phyloP scores from a whole-genome alignment of 495 filamentous ascomycete genomes.

The Pseudotulostoma volvatum region DNA sequence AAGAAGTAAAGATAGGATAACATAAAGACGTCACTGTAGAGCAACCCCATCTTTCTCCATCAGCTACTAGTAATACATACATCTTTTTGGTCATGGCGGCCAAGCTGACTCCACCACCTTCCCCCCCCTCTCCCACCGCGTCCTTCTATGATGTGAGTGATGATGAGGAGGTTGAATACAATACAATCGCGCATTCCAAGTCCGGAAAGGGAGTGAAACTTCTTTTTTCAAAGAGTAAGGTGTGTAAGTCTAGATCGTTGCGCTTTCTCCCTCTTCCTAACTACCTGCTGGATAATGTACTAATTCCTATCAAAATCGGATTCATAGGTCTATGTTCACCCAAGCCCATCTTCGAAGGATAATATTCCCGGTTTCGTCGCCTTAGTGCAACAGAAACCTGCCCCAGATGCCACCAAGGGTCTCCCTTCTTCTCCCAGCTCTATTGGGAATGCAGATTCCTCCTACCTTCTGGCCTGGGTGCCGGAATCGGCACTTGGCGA shows the following conservation, averaged over 20 bases:
- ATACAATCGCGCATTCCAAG: slow-evolving; percentile 75
- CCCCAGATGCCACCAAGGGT: slow-evolving; percentile 7
- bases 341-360: slow-evolving; percentile 81
- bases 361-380: slow-evolving; percentile 96
- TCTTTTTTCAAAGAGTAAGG: slow-evolving; percentile 95
- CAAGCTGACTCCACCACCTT: slow-evolving; percentile 29
- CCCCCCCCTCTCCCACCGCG: slow-evolving; percentile 59
- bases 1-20: too few species aligned
- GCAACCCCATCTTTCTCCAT: too few species aligned
- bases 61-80: too few species aligned
- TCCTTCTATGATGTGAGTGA: slow-evolving; percentile 96
- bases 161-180: slow-evolving; percentile 88
- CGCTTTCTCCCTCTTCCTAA: too few species aligned
- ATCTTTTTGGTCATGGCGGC: too few species aligned
- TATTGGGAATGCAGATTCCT: slow-evolving; percentile 33
- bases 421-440: slow-evolving; percentile 34
- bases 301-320: slow-evolving; percentile 8
- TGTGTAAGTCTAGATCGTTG: too few species aligned
- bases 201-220: slow-evolving; percentile 81
- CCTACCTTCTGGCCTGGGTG: slow-evolving; percentile 80
- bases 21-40: too few species aligned
- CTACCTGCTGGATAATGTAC: too few species aligned
- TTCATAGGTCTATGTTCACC: slow-evolving; percentile 83
- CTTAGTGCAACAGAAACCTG: slow-evolving; percentile 74
- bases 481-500: slow-evolving; percentile 82